A percentile compares a stretch with the other conserved stretches of the same genome.
These are phyloP conservation scores for Gossypium longicalyx DNA, from an alignment of 345 rosid species.

Conservation along the genomic window DNA sequence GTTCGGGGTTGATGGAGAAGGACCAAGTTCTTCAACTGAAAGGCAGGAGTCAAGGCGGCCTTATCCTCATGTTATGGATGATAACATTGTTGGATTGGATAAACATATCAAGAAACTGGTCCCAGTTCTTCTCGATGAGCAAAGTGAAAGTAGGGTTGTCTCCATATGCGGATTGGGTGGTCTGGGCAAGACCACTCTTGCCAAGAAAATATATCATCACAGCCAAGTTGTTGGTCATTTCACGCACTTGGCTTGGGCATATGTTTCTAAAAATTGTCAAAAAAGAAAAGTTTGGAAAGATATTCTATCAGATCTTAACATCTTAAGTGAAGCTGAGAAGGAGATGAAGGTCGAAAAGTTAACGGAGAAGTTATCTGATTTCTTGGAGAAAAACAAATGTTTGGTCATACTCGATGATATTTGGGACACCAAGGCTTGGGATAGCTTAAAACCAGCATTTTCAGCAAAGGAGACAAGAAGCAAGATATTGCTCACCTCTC, in stretches of 20 bases:
- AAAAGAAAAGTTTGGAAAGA: conserved; percentile 26
- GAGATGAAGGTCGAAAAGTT: conserved; percentile 27
- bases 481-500: conserved; percentile 41
- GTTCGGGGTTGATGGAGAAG: not conserved
- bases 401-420: conserved; percentile 43
- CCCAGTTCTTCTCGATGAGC: conserved; percentile 7
- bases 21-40: not conserved
- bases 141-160: not conserved
- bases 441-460: too few relatives aligned
- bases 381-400: not conserved
- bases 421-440: too few relatives aligned
- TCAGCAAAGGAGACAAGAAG: not conserved
- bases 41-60: conserved; percentile 18
- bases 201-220: conserved; percentile 26
- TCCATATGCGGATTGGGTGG: conserved; percentile 44
- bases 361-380: conserved; percentile 9
- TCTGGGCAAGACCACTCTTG: conserved; percentile 42
- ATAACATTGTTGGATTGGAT: conserved; percentile 28
- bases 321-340: conserved; percentile 1
- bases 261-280: conserved; percentile 31
- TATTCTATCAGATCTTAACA: conserved; percentile 23
- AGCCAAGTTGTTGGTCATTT: conserved; percentile 20
- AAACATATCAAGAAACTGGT: conserved; percentile 16
- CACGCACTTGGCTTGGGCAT: conserved; percentile 34
- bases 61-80: conserved; percentile 25